Conservation (phyloP, 257 asterid genomes). For the Solanum clarkiae region DNA sequence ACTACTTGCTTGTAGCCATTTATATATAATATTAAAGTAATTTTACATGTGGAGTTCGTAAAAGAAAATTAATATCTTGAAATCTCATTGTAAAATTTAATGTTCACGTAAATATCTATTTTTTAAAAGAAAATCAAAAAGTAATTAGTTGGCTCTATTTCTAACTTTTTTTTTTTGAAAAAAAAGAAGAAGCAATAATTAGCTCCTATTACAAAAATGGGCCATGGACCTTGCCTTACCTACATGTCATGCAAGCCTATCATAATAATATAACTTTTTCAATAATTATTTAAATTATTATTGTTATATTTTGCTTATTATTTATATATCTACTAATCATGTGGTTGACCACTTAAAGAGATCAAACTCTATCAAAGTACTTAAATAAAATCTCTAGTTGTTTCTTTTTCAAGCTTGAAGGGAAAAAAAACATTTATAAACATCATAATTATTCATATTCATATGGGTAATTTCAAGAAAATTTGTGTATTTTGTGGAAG, state of each 20-base stretch:
- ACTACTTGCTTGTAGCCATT: too few species aligned
- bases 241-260: neutral
- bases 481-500: constrained; percentile 67
- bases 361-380: neutral
- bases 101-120: neutral
- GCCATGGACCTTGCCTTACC: neutral
- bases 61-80: neutral
- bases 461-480: constrained; percentile 41
- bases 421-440: neutral
- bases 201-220: neutral
- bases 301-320: neutral
- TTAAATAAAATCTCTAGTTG: neutral
- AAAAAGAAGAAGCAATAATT: neutral
- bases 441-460: neutral
- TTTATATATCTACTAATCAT: neutral
- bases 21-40: too few species aligned
- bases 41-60: too few species aligned
- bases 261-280: neutral
- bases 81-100: neutral
- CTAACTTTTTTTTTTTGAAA: neutral
- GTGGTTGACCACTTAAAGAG: constrained; percentile 1
- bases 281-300: neutral
- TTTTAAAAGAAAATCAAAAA: neutral
- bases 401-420: neutral
- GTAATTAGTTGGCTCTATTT: neutral